Evolutionary conservation across 495 filamentous ascomycete species (phyloP), one percentile per base, ranked within the genome.

Genomic region (Penicillium mononematosum): DNA sequence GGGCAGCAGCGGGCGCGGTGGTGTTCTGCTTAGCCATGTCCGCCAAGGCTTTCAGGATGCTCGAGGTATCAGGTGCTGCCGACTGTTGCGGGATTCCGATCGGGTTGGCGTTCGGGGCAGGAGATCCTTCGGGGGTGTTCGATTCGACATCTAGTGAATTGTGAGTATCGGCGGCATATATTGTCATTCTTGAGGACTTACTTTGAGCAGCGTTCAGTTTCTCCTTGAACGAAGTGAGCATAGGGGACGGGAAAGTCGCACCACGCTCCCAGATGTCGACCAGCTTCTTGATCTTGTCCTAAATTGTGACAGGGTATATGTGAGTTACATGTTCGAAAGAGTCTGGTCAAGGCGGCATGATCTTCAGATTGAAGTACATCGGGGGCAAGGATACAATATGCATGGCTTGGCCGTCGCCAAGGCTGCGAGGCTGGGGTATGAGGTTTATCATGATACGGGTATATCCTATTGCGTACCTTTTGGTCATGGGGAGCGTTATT

Each of bases 201-300:
- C 87, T 83, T 65, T 81, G 79, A 34, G 82, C 75, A 55, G 83
- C 78, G 56, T 81, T 86, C 68, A 96, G 73, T 72, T 89, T 94
- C 66, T 91, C 81, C 70, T 92, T 96, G 81, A 96, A 96, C 16
- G 83, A 83, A 45, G 82, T 81, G 65, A 98, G 82, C 86, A 96
- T 88, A 32, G 84, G 68, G 20, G 83, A 69, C 25, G 93, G 92
- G 74, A 98, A 98, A 27, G 92, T 98, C 66, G 85, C 85, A 54
- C 90, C 91, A 59, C 92, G 92, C 69, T 98, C 93, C 94, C 94
- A 98, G 66, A 98, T 98, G 70, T 96, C 91, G 76, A 97, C 79
- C 66, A 98, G 84, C 71, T 97, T 96, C 72, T 83, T 89, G 69
- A 96, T 93, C 81, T 96, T 97, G 73, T 94, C 92, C 92, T 96